Base-by-base conservation (phyloP, 352 stramenopile genomes). In the Phytophthora cryptogea region DNA sequence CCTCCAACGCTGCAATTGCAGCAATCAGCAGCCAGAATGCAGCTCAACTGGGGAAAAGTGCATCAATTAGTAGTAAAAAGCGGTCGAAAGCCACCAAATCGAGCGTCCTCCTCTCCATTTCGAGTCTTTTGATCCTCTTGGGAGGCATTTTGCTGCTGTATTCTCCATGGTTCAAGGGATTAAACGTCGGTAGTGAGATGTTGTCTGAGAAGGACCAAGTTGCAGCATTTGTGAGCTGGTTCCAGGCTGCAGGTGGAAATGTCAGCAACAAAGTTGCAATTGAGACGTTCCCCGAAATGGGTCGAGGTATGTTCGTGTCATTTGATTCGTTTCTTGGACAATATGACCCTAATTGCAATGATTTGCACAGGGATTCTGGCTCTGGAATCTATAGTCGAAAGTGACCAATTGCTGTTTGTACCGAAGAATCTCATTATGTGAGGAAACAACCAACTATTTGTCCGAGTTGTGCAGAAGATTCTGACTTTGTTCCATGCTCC, bases 341-440 rank as follows among this genome's bases (percentile, higher is more conserved):
- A 17, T 13, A 17, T 52, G 40, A 13, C 3, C 31, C 37, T 58
- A 31, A 58, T 14, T 31, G 8, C 9, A 41, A 23, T 39, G 17
- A n/a, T 30, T n/a, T 43, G 32, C 9, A 2, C 16, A 81, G 72
- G 72, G 33, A 14, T 82, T 16, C 11, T 77, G 8, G 70, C 72
- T 6, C 37, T 61, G 11, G 23, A 71, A 0, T 16, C 57, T 4
- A 61, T 85, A 40, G 41, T 55, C 4, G 57, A 76, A 35, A 61
- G 70, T 14, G 70, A 78, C 7, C 42, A 67, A 26, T 28, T 85
- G 27, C 52, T 85, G 8, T 80, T 82, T 16, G 70, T 85, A 0
- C 75, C 75, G 0, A 76, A 66, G 45, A 46, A 42, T 4, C 61
- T 82, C 43, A 69, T 79, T 64, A 82, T 85, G 75, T 85, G 49